Base-by-base conservation (phyloP, 192 early-diverging fungal species). In the Globomyces pollinis-pini region DNA sequence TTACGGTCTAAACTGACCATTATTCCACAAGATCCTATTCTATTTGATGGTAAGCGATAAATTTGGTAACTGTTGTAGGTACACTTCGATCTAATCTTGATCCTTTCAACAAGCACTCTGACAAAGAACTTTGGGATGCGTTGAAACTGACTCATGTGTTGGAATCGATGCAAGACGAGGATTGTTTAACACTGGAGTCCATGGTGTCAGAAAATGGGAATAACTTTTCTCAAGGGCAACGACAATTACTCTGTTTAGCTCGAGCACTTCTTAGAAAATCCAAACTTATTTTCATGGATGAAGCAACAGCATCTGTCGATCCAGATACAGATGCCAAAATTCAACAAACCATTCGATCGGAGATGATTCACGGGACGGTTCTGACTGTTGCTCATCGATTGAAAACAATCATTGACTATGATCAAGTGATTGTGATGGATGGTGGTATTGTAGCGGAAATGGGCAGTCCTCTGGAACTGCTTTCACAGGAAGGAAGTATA, bases 261-360 rank as follows among this genome's bases (percentile, higher is more conserved):
- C 53, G 74, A 11, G 70, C 74, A 9, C 45, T 81, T 34, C 39
- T 76, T 7, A 28, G 62, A n/a, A 18, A 51, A 24, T 50, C 66
- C 9, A n/a, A 50, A 13, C 32, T 74, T 11, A 60, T 74, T n/a
- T 36, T 75, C 36, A 39, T 79, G 52, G 77, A 79, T 44, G 77
- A 78, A 50, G 91, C 93, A 0, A 96, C 94, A 0, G 94, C 89
- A 8, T 82, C 80, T 5, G 89, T 94, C 2, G 94, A 98, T 62
- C 82, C 85, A 68, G 77, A 83, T 51, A 94, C 90, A 8, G 94
- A 98, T 62, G 75, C 77, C n/a, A 77, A 76, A 33, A 94, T 96
- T 64, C 94, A 96, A 69, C 63, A 71, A 29, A 91, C 91, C 0
- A 93, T 98, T 50, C 85, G 90, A 35, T 59, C 61, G 26, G 79